These are phyloP conservation scores for Erodium maritimum DNA, from an alignment of 345 rosid genomes.

Conservation along the genomic window DNA sequence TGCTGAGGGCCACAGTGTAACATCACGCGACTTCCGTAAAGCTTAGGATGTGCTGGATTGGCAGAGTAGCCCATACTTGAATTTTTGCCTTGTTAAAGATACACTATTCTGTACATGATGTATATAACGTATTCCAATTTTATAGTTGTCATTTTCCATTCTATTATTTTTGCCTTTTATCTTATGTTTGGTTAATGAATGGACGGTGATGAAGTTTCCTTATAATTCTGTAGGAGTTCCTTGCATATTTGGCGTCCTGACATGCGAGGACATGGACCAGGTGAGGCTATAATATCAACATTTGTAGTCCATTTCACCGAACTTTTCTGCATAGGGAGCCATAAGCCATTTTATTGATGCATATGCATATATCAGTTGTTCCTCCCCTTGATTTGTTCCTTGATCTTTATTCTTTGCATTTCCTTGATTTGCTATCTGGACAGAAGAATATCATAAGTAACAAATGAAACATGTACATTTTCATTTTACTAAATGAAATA, in stretches of 20 bases:
- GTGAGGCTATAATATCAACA: slow-evolving; percentile 23
- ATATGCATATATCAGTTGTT: too few relatives aligned
- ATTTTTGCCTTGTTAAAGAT: too few relatives aligned
- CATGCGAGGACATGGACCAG: slow-evolving; percentile 98
- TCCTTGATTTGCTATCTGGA: neutral
- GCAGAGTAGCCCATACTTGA: too few relatives aligned
- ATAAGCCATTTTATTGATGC: neutral
- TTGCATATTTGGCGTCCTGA: slow-evolving; percentile 87
- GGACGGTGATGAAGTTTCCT: slow-evolving; percentile 6
- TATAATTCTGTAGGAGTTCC: slow-evolving; percentile 60
- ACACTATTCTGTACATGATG: too few relatives aligned
- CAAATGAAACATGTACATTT: neutral
- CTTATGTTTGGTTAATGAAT: neutral
- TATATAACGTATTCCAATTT: too few relatives aligned
- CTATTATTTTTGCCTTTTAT: neutral
- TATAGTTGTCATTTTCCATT: too few relatives aligned
- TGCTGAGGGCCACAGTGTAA: too few relatives aligned
- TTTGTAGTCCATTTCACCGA: neutral
- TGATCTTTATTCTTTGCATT: neutral
- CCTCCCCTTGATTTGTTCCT: neutral
- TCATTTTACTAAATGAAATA: too few relatives aligned
- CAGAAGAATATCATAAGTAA: neutral
- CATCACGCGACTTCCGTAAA: too few relatives aligned
- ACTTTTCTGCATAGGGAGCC: too few relatives aligned
- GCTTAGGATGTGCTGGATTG: too few relatives aligned